These are phyloP conservation scores for Alternaria atra DNA, from an alignment of 2,329 filamentous ascomycete species.

Conservation along the genomic window DNA sequence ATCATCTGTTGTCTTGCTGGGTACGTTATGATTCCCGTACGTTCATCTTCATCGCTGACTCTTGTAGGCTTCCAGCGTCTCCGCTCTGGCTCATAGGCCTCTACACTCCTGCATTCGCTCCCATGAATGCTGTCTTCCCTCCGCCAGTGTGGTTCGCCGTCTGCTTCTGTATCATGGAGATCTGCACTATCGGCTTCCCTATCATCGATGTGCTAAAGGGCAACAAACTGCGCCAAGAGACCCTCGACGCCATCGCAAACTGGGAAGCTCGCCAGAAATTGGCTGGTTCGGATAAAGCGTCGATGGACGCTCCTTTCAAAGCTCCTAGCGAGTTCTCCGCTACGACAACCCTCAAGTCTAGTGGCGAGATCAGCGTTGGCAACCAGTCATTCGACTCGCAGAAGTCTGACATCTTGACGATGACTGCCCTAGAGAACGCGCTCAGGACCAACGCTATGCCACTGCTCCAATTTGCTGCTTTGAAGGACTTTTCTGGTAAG, in stretches of 20 bases:
- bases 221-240: conserved; percentile 42
- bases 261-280: conserved; percentile 44
- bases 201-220: conserved; percentile 41
- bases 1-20: conserved; percentile 46
- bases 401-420: conserved; percentile 45
- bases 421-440: conserved; percentile 46
- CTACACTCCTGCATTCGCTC: conserved; percentile 40
- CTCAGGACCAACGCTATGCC: conserved; percentile 42
- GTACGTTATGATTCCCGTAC: conserved; percentile 24
- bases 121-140: conserved; percentile 35
- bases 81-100: conserved; percentile 47
- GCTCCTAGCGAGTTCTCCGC: conserved; percentile 26
- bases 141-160: conserved; percentile 44
- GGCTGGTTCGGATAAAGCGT: conserved; percentile 10
- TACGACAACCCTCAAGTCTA: conserved; percentile 29
- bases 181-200: conserved; percentile 43
- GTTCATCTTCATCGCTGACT: conserved; percentile 8
- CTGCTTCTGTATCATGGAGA: conserved; percentile 46
- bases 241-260: conserved; percentile 42
- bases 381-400: conserved; percentile 38
- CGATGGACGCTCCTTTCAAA: conserved; percentile 19
- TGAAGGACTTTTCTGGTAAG: conserved; percentile 42
- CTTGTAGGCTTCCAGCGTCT: conserved; percentile 40
- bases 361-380: conserved; percentile 16
- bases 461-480: conserved; percentile 43